These are phyloP conservation scores for Metarhizium rileyi DNA, from an alignment of 2,329 filamentous ascomycete genomes.

Conservation along the genomic window DNA sequence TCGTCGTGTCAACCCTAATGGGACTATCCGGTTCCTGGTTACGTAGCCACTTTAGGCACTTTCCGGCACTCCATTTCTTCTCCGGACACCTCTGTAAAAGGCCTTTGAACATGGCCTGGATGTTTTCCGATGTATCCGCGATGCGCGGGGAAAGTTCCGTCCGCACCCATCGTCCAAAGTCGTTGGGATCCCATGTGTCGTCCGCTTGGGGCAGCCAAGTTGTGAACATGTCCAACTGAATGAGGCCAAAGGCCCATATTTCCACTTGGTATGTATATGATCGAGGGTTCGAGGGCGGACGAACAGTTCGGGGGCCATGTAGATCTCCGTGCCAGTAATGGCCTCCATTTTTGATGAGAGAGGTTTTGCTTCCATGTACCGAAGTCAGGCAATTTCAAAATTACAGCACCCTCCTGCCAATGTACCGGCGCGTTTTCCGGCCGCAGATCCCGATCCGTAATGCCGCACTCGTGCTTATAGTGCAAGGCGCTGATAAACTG, in stretches of 20 bases:
- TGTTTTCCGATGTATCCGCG: not conserved
- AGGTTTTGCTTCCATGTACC: constrained; percentile 4
- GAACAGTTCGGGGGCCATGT: constrained; percentile 8
- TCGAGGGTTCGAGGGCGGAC: constrained; percentile 1
- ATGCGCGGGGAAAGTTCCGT: not conserved
- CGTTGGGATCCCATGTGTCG: not conserved
- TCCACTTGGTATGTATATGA: constrained; percentile 5
- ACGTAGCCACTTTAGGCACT: constrained; percentile 4
- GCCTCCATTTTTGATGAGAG: constrained; percentile 3
- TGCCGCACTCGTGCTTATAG: constrained; percentile 2
- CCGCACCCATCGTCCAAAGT: constrained; percentile 2
- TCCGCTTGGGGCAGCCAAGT: constrained; percentile 1
- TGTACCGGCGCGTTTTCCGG: constrained; percentile 2
- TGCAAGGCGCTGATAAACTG: constrained; percentile 4
- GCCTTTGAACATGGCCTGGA: not conserved
- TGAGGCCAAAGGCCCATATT: constrained; percentile 6
- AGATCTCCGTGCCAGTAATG: constrained; percentile 7
- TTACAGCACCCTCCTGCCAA: not conserved
- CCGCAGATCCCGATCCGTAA: constrained; percentile 3
- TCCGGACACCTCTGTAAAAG: not conserved
- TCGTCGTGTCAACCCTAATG: not conserved
- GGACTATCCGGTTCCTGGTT: not conserved
- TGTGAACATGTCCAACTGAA: constrained; percentile 5
- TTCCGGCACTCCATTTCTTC: constrained; percentile 5
- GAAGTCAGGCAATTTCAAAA: constrained; percentile 5